Base-by-base conservation (phyloP, 148 eudicot genomes). In the Vaccinium myrtillus region DNA sequence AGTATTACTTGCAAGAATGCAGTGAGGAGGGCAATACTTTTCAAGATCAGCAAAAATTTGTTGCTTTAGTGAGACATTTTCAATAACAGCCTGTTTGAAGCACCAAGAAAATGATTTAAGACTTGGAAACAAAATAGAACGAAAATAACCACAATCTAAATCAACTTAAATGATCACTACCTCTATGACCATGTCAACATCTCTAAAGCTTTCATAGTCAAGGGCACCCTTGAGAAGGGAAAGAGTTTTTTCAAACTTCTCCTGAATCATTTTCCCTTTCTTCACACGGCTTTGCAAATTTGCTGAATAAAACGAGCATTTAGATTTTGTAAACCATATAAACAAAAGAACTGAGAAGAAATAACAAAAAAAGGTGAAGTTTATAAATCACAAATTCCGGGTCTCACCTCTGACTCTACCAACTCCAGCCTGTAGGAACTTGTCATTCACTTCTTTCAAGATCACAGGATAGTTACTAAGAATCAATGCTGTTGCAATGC, bases 131-230 rank as follows among this genome's bases (percentile, higher is more conserved):
- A 43, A 70, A 53, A 82, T 16, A 70, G 49, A 71, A 39, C 53
- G 73, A 55, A 85, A 53, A 23, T 9, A 69, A 12, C 21, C 46
- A 46, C n/a, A 15, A 46, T 7, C 0, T 21, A 65, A 16, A 12
- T 32, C 39, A 56, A 65, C 9, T 18, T 25, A 69, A 63, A 48
- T 71, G 65, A 65, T 78, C 21, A 2, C 15, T 90, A 96, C 99
- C 98, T 96, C 99, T 82, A 96, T 96, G 86, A 96, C 99, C 94
- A 96, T 92, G 92, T 96, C 99, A 81, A 93, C 98, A 75, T 94
- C 98, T 89, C 89, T 90, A 75, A 96, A 94, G 88, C 94, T 90
- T 80, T 89, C 92, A 87, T 93, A 96, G 81, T 94, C 95, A 63
- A 96, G 93, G 77, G 78, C 83, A 73, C 99, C 99, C 81, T 91